phyloP scores from a whole-genome alignment of 1,284 basidiomycete genomes.

The Fomitopsis palustris region DNA sequence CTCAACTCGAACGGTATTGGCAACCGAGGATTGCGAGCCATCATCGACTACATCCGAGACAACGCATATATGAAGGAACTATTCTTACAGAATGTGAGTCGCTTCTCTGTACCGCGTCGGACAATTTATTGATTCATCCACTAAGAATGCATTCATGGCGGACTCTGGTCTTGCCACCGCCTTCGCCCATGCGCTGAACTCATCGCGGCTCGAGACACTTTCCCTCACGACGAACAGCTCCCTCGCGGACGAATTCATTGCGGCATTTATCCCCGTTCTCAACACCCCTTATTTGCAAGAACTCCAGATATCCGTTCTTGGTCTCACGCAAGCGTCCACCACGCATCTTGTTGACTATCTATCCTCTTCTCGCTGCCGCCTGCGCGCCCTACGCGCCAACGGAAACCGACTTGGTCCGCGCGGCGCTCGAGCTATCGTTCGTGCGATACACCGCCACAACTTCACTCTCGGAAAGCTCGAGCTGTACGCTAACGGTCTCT shows the following conservation, averaged over 20 bases:
- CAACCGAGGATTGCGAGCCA: conserved; percentile 48
- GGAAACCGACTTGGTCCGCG: conserved; percentile 50
- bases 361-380: conserved; percentile 46
- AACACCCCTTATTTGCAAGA: conserved; percentile 45
- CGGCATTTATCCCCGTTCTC: conserved; percentile 47
- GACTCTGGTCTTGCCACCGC: conserved; percentile 29
- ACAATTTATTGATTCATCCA: neutral
- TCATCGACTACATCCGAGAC: conserved; percentile 47
- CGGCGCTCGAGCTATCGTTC: conserved; percentile 42
- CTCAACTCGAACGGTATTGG: conserved; percentile 55
- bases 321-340: conserved; percentile 43
- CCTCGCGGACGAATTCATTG: conserved; percentile 47
- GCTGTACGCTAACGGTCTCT: conserved; percentile 44
- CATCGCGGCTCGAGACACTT: conserved; percentile 42
- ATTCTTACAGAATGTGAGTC: conserved; percentile 54
- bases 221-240: conserved; percentile 40
- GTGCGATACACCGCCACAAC: conserved; percentile 44
- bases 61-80: conserved; percentile 45
- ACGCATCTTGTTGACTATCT: conserved; percentile 47
- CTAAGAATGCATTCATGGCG: conserved; percentile 44
- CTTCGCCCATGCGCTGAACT: conserved; percentile 46
- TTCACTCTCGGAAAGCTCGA: conserved; percentile 49
- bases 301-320: conserved; percentile 51
- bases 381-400: conserved; percentile 51
- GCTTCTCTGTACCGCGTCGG: neutral